phyloP scores from a whole-genome alignment of 2,329 filamentous ascomycete species.

The Sphaerulina musiva region DNA sequence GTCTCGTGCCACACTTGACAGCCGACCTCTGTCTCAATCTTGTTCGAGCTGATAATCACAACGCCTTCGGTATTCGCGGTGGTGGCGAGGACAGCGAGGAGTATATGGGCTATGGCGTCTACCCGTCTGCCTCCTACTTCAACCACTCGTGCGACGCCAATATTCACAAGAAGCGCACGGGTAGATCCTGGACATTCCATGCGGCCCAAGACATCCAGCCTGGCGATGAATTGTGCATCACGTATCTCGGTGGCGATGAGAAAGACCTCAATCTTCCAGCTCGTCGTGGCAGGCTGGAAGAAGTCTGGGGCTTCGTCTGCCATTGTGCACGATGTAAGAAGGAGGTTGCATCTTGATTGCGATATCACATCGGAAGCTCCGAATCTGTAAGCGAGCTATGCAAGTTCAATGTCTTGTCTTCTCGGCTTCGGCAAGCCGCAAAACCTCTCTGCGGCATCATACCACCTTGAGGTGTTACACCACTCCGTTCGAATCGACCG shows the following conservation, averaged over 20 bases:
- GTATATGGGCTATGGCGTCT: conserved; percentile 46
- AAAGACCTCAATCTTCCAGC: conserved; percentile 34
- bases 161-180: conserved; percentile 38
- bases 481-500: too few relatives aligned
- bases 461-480: too few relatives aligned
- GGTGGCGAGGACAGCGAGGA: conserved; percentile 41
- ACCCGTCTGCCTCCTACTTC: conserved; percentile 44
- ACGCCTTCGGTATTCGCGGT: conserved; percentile 42
- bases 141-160: conserved; percentile 45
- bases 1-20: conserved; percentile 34
- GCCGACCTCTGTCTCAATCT: conserved; percentile 33
- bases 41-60: conserved; percentile 40
- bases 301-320: conserved; percentile 45
- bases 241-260: conserved; percentile 45
- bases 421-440: not conserved
- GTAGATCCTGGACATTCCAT: conserved; percentile 39
- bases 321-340: conserved; percentile 36
- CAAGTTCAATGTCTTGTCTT: not conserved
- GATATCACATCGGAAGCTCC: not conserved
- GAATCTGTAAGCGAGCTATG: not conserved
- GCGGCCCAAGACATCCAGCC: conserved; percentile 32
- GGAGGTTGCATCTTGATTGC: conserved; percentile 4
- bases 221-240: conserved; percentile 44
- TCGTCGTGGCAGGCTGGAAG: conserved; percentile 35
- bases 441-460: not conserved